These are phyloP conservation scores for Stephanodiscus triporus DNA, from an alignment of 108 stramenopile genomes.

Conservation along the genomic window DNA sequence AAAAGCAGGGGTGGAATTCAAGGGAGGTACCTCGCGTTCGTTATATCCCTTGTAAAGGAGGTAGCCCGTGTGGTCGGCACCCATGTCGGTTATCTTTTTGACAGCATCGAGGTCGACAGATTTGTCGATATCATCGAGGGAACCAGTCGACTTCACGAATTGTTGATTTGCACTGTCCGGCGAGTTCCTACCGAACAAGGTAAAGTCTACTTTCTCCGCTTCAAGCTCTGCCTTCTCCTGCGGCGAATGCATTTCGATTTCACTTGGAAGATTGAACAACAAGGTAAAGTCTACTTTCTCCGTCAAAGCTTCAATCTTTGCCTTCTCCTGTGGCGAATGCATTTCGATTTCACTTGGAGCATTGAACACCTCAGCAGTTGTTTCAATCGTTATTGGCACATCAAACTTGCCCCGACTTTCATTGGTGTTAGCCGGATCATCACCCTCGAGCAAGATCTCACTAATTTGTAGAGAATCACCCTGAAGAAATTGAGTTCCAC, in stretches of 20 bases:
- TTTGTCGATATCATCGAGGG: neutral
- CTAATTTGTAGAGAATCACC: neutral
- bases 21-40: neutral
- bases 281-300: neutral
- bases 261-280: conserved; percentile 2
- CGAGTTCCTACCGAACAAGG: neutral
- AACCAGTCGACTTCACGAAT: neutral
- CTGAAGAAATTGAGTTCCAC: neutral
- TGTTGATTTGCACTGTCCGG: too few relatives aligned
- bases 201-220: neutral
- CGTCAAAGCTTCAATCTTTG: neutral
- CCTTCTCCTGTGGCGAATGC: conserved; percentile 1
- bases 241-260: conserved; percentile 11
- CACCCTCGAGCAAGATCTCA: neutral
- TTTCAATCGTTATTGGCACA: conserved; percentile 13
- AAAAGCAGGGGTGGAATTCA: neutral
- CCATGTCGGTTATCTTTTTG: neutral
- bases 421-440: neutral
- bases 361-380: conserved; percentile 5
- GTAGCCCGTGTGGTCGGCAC: conserved; percentile 4
- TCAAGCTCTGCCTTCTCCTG: neutral
- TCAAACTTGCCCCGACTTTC: neutral
- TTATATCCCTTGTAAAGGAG: neutral
- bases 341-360: conserved; percentile 6
- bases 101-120: neutral